Percentiles rank a stretch among this genome's conserved stretches.
These are phyloP conservation scores for Dichotomopilus funicola DNA, from an alignment of 2,329 filamentous ascomycete genomes.

Conservation along the genomic window DNA sequence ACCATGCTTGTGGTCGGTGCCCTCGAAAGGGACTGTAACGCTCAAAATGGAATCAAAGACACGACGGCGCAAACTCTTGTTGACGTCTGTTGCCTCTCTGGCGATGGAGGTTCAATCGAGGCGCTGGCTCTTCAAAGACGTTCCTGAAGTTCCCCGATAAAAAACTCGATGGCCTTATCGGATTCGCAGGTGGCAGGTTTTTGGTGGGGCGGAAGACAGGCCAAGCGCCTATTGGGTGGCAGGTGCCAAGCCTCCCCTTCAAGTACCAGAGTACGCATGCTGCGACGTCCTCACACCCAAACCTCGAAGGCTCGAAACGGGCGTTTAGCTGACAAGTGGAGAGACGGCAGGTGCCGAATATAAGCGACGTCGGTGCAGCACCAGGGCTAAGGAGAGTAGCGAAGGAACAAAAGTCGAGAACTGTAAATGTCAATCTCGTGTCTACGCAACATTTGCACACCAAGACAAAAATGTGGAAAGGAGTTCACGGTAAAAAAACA, in stretches of 20 bases:
- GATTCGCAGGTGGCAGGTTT: constrained; percentile 6
- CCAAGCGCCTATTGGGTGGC: not conserved
- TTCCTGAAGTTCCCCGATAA: constrained; percentile 15
- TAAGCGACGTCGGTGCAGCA: too few species aligned
- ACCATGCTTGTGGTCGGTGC: constrained; percentile 20
- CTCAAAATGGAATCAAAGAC: not conserved
- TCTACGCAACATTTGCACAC: too few species aligned
- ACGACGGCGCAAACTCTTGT: not conserved
- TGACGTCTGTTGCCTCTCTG: not conserved
- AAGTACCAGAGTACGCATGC: not conserved
- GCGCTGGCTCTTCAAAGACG: not conserved
- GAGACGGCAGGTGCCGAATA: constrained; percentile 9
- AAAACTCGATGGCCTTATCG: constrained; percentile 20
- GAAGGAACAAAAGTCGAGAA: too few species aligned
- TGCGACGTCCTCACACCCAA: too few species aligned
- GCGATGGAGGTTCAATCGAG: constrained; percentile 3
- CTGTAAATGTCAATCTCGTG: too few species aligned
- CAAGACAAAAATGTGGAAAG: too few species aligned
- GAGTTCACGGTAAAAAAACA: too few species aligned
- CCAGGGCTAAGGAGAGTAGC: too few species aligned
- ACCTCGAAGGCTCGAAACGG: not conserved
- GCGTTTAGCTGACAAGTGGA: not conserved
- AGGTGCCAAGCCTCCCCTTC: not conserved
- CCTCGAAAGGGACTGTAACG: constrained; percentile 15
- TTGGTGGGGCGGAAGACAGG: constrained; percentile 3